Base-by-base conservation (phyloP, 1,284 basidiomycete genomes). In the Puccinia hordei region DNA sequence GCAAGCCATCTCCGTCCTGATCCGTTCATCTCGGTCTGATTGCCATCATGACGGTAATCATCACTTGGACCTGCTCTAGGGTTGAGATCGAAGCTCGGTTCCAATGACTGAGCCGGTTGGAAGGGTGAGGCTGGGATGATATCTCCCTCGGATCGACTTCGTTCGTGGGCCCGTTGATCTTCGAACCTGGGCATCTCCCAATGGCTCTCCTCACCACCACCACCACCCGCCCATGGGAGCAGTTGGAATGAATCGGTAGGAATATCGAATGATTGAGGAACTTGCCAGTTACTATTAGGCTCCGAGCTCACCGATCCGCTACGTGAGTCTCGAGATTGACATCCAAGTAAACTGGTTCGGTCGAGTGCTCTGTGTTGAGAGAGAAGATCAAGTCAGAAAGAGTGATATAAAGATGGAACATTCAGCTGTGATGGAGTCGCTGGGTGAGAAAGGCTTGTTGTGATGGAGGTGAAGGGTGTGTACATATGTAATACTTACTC, bases 111-210 rank as follows among this genome's bases (percentile, higher is more conserved):
- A 41, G 22, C 27, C 33, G 53, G 22, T 30, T 63, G 61, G 61
- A 63, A 63, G 27, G 35, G 27, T 35, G 61, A 30, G 17, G 15
- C 35, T n/a, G 33, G 61, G 24, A 38, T 24, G 33, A 73, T 27
- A 22, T 53, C 71, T 33, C 71, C 53, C 71, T 73, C 71, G 6
- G 71, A 73, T 73, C 51, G 44, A 38, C 71, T 73, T 9, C 71
- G 49, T 35, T 73, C 71, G 71, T 57, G 71, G 35, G 51, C 71
- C 1, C 71, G 44, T 4, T 73, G 51, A n/a, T 73, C 71, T 15
- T 30, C 71, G 17, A 73, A 55, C 30, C 53, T 73, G 44, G 49
- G 24, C 8, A 57, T 4, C 53, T 55, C 49, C 71, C 49, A 73
- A 53, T 35, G 53, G 24, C 51, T 24, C 30, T 73, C 71, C 44